Evolutionary conservation across 306 rosid genomes (phyloP).

Genomic region (Crataegus laevigata): DNA sequence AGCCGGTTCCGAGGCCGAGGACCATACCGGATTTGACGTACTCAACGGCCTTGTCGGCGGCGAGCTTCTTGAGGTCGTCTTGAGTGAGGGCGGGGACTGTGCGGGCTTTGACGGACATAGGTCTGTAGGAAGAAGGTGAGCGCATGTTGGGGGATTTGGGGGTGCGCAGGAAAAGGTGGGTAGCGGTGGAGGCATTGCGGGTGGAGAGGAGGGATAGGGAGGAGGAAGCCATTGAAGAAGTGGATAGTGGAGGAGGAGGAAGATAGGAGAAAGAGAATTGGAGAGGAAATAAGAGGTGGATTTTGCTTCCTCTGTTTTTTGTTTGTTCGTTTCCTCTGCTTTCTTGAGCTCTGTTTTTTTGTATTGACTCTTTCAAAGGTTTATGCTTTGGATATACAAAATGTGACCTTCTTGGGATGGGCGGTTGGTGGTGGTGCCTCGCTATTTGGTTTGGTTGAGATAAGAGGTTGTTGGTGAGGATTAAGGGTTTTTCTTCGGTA

Average conservation of each 20-base stretch:
- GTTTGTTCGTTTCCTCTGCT: not conserved
- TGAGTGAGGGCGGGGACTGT: slow-evolving; percentile 57
- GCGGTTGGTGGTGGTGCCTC: not conserved
- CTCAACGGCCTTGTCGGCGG: slow-evolving; percentile 83
- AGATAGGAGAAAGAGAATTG: not conserved
- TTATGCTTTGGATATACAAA: not conserved
- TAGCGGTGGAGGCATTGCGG: slow-evolving; percentile 34
- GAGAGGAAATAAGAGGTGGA: not conserved
- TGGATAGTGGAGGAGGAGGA: not conserved
- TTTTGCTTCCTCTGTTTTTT: not conserved
- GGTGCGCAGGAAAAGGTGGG: slow-evolving; percentile 44
- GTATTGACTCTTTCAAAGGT: not conserved
- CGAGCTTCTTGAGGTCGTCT: slow-evolving; percentile 73
- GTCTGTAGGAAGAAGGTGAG: slow-evolving; percentile 6
- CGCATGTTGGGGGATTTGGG: slow-evolving; percentile 35
- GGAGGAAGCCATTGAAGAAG: slow-evolving; percentile 45
- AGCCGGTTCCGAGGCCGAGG: slow-evolving; percentile 87
- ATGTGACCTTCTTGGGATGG: not conserved
- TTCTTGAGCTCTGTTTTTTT: not conserved
- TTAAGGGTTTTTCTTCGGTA: not conserved
- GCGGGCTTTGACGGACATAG: slow-evolving; percentile 41
- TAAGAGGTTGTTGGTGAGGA: not conserved
- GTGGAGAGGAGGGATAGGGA: slow-evolving; percentile 51
- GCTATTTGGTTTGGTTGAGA: not conserved
- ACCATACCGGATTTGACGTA: slow-evolving; percentile 75